Percentiles rank a stretch among this genome's conserved stretches.
phyloP scores from a whole-genome alignment of 169 alveolate species.

The Plasmodium gonderi region DNA sequence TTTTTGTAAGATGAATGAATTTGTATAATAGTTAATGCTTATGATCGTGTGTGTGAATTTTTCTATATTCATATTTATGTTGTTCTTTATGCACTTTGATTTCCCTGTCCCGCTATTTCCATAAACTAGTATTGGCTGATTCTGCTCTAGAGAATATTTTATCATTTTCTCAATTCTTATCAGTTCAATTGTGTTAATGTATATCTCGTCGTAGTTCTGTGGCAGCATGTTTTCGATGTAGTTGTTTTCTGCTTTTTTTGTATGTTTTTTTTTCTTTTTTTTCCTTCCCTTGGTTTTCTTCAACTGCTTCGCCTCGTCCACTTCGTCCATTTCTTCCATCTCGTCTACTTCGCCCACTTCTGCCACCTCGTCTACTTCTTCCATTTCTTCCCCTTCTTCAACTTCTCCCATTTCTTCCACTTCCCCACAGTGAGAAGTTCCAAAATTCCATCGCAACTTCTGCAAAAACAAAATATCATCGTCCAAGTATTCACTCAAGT shows the following conservation, averaged over 20 bases:
- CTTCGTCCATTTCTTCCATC: not conserved
- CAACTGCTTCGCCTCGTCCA: not conserved
- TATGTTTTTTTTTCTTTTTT: constrained; percentile 8
- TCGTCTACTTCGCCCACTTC: no score
- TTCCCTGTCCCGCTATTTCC: constrained; percentile 73
- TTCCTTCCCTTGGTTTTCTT: not conserved
- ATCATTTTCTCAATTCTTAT: constrained; percentile 68
- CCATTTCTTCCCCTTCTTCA: not conserved
- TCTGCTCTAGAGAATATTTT: constrained; percentile 43
- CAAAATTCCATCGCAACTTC: constrained; percentile 28
- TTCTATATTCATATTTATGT: constrained; percentile 72
- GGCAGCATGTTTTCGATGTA: constrained; percentile 71
- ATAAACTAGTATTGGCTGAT: constrained; percentile 56
- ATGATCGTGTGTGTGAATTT: constrained; percentile 66
- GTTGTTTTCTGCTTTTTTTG: constrained; percentile 17
- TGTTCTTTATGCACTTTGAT: constrained; percentile 67
- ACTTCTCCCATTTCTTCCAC: not conserved
- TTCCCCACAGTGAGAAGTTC: no score
- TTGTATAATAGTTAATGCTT: constrained; percentile 66
- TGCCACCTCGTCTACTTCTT: not conserved
- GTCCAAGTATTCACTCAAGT: constrained; percentile 56
- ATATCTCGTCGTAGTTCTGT: constrained; percentile 58
- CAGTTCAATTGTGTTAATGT: constrained; percentile 63
- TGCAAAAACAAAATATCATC: constrained; percentile 56
- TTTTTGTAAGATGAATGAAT: constrained; percentile 86